A percentile compares a stretch with the other conserved stretches of the same genome.
These are phyloP conservation scores for Benincasa hispida DNA, from an alignment of 306 rosid species.

Conservation along the genomic window DNA sequence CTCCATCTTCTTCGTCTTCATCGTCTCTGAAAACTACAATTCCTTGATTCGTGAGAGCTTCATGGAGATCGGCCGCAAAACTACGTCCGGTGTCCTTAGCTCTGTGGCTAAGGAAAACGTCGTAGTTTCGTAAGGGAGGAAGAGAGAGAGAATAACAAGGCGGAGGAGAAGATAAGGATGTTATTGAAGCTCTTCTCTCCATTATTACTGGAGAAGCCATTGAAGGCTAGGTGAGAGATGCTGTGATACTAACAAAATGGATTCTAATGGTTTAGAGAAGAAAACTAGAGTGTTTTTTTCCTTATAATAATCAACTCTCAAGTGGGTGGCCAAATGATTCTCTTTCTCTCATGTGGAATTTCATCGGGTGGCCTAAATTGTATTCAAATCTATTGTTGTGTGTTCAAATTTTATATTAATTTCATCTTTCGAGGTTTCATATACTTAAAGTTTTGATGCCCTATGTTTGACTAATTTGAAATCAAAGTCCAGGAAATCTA, in stretches of 20 bases:
- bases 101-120: conserved; percentile 22
- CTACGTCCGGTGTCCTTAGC: conserved; percentile 19
- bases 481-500: too few species aligned
- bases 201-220: too few species aligned
- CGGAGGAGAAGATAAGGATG: too few species aligned
- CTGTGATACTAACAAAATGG: not conserved
- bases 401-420: not conserved
- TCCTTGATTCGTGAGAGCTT: conserved; percentile 23
- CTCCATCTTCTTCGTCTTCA: conserved; percentile 9
- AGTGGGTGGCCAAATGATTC: too few species aligned
- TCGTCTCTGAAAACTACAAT: conserved; percentile 18
- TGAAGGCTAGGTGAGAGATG: not conserved
- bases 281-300: not conserved
- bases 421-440: not conserved
- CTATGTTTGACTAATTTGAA: too few species aligned
- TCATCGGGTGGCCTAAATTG: not conserved
- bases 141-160: not conserved
- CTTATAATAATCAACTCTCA: too few species aligned
- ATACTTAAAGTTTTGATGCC: too few species aligned
- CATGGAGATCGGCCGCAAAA: conserved; percentile 24
- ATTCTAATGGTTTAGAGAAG: not conserved
- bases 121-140: not conserved
- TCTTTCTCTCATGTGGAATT: not conserved
- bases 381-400: not conserved
- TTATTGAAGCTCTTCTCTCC: too few species aligned